Conservation (phyloP, 768 basidiomycete species). For the Pleurotus platypus region DNA sequence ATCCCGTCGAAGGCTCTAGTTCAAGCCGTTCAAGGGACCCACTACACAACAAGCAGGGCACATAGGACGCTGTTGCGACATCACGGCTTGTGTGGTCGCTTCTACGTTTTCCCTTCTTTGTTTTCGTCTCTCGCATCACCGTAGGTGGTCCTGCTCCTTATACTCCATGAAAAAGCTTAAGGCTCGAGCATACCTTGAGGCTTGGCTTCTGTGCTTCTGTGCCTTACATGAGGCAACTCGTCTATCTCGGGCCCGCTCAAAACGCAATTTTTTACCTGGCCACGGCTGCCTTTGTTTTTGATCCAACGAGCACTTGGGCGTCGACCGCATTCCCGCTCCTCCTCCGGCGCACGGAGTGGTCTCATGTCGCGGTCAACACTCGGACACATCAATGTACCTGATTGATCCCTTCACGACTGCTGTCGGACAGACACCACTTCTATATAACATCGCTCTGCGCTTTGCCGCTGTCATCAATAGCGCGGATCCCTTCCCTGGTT, state of each 20-base stretch:
- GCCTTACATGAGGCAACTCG: not conserved
- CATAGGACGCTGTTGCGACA: no score
- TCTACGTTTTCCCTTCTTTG: no score
- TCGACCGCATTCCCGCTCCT: not conserved
- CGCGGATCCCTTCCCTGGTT: slow-evolving; percentile 8
- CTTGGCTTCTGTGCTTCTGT: not conserved
- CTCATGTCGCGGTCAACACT: not conserved
- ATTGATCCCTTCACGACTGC: not conserved
- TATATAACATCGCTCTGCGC: not conserved
- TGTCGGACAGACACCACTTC: not conserved
- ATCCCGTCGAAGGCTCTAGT: no score
- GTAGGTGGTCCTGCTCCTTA: no score
- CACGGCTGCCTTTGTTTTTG: not conserved
- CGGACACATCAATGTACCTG: not conserved
- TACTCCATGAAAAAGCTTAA: no score
- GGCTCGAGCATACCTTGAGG: not conserved
- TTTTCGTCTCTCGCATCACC: no score
- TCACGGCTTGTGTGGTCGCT: no score
- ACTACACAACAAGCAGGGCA: no score
- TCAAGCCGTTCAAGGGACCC: no score
- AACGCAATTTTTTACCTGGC: no score
- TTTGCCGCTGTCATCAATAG: not conserved
- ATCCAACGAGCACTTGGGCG: not conserved
- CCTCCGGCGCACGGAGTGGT: not conserved
- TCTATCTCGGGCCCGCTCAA: not conserved